Percentiles rank a stretch among this genome's conserved stretches.
phyloP scores from a whole-genome alignment of 352 stramenopile species.

The Pythium vanterpoolii region DNA sequence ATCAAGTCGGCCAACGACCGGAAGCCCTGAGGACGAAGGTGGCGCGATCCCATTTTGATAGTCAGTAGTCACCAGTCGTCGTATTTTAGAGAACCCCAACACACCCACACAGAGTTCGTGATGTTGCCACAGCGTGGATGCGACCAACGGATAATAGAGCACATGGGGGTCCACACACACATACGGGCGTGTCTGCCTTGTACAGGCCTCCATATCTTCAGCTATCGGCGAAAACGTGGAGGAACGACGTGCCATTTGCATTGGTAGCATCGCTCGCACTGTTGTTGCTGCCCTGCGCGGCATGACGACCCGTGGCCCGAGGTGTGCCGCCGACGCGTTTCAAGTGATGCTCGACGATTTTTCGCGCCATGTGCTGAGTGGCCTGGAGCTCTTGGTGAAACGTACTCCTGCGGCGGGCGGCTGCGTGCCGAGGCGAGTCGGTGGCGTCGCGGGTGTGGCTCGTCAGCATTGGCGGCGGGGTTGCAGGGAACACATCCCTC shows the following conservation, averaged over 20 bases:
- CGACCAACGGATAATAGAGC: no score
- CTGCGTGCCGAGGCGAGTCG: background rate
- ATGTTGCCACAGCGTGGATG: no score
- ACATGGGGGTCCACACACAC: no score
- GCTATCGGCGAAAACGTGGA: conserved; percentile 14
- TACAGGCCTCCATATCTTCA: background rate
- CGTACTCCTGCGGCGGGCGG: background rate
- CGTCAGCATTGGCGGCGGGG: background rate
- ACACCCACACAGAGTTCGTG: no score
- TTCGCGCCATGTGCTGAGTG: conserved; percentile 18
- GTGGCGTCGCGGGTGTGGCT: background rate
- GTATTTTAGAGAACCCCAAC: no score
- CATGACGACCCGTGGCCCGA: background rate
- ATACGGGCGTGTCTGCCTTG: background rate
- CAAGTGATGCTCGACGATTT: conserved; percentile 25
- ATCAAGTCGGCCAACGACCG: conserved; percentile 12
- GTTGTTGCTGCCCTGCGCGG: background rate
- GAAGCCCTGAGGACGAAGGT: background rate
- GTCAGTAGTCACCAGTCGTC: no score
- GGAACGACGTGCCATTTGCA: conserved; percentile 3
- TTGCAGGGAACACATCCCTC: background rate
- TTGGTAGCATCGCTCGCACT: background rate
- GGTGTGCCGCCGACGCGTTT: conserved; percentile 1
- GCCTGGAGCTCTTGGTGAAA: conserved; percentile 19
- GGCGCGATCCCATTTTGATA: background rate